Conservation (phyloP, 2,329 filamentous ascomycete genomes). For the Alternaria postmessia region DNA sequence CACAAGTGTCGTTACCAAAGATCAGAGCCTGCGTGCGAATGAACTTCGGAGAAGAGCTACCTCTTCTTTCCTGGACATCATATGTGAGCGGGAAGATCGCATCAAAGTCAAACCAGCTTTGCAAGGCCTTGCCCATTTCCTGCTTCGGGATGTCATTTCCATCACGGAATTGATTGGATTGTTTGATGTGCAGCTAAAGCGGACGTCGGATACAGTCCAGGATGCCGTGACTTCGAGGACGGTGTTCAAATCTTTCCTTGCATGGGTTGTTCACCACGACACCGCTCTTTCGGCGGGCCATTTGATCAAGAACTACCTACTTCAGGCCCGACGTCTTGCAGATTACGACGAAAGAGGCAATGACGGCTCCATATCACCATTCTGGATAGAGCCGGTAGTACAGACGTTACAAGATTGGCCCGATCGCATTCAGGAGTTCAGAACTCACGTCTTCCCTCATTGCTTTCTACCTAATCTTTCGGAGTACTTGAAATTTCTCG, state of each 20-base stretch:
- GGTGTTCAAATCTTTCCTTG: slow-evolving; percentile 40
- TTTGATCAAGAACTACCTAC: slow-evolving; percentile 47
- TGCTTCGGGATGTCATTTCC: slow-evolving; percentile 66
- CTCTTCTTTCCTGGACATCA: slow-evolving; percentile 63
- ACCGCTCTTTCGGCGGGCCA: slow-evolving; percentile 51
- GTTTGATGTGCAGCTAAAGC: slow-evolving; percentile 40
- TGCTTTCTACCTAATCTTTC: slow-evolving; percentile 54
- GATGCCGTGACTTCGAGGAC: slow-evolving; percentile 20
- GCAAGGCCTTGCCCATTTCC: slow-evolving; percentile 70
- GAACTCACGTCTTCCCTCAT: slow-evolving; percentile 58
- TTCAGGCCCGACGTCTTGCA: slow-evolving; percentile 34
- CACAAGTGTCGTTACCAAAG: slow-evolving; percentile 47
- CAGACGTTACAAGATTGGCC: slow-evolving; percentile 43
- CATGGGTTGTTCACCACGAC: slow-evolving; percentile 52
- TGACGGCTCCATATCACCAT: slow-evolving; percentile 22
- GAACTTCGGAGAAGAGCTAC: slow-evolving; percentile 39
- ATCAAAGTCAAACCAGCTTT: slow-evolving; percentile 74
- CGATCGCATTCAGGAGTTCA: slow-evolving; percentile 51
- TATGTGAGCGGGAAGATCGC: slow-evolving; percentile 67
- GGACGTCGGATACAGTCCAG: slow-evolving; percentile 2
- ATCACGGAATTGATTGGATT: slow-evolving; percentile 49
- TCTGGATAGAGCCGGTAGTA: slow-evolving; percentile 53
- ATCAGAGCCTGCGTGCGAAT: slow-evolving; percentile 26
- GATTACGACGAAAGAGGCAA: slow-evolving; percentile 10
- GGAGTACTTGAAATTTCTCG: slow-evolving; percentile 53